Base-by-base conservation (phyloP, 495 filamentous ascomycete genomes). In the Cercophora scortea region DNA sequence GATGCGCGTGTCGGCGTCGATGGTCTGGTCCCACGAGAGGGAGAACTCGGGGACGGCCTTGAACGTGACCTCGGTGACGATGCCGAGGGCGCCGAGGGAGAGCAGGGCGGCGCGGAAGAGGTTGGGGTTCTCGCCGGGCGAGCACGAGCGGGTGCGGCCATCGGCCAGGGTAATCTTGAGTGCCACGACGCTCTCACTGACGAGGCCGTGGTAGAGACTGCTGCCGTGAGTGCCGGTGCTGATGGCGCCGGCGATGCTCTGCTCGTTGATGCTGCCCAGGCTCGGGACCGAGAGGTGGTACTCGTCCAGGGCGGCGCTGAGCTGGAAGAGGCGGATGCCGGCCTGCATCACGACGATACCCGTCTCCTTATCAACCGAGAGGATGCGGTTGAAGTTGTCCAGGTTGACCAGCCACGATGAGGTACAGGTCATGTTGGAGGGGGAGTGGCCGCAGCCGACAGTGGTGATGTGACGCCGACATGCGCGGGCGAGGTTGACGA, bases 341-440 rank as follows among this genome's bases (percentile, higher is more conserved):
- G 85, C 85, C 70, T 96, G 77, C 56, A 95, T 81, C 18, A 82
- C 80, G n/a, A 93, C 78, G 32, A 83, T 63, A 35, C 82, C 74
- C 11, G 75, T 85, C 16, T 77, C 72, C 35, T 64, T 66, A 53
- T 92, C 81, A 44, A 95, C 72, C 11, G 80, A 70, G 42, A 94
- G 58, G 38, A 96, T 79, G 33, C 76, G 73, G 66, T 80, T 82
- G 75, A 86, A 91, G 57, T 82, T 71, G 72, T 97, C 92, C 12
- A 98, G 83, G 60, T 95, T 97, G 55, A 97, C 77, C 60, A 96
- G 83, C 93, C 93, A 98, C 13, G 85, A 85, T 0, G 89, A 93
- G 19, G 92, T 95, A 70, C 90, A 96, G 19, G 93, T 97, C 41
- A 98, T 68, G 58, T 93, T 87, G 57, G 84, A 92, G 15, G 93